A percentile compares a stretch with the other conserved stretches of the same genome.
phyloP scores from a whole-genome alignment of 23 red algal species.

The Gracilaria gracilis region DNA sequence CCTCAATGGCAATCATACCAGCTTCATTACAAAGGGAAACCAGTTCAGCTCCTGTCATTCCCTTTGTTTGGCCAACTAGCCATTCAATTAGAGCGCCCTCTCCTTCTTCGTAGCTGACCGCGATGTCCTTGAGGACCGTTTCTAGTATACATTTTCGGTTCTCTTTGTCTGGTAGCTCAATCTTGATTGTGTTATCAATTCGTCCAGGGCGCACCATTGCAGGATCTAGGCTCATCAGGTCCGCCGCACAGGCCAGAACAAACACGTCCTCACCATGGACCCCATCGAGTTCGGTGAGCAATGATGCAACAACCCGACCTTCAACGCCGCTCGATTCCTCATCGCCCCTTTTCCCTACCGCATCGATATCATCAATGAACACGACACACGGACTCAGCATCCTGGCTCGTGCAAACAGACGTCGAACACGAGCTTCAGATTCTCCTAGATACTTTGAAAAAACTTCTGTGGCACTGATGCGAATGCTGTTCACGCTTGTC shows the following conservation, averaged over 20 bases:
- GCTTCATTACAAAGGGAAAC: slow-evolving; percentile 45
- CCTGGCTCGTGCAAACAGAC: slow-evolving; percentile 83
- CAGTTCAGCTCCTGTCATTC: slow-evolving; percentile 30
- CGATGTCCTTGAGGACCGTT: slow-evolving; percentile 25
- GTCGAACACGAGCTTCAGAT: slow-evolving; percentile 77
- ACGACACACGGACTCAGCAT: slow-evolving; percentile 80
- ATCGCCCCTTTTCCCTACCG: slow-evolving; percentile 51
- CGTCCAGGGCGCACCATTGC: slow-evolving; percentile 70
- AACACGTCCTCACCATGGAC: slow-evolving; percentile 63
- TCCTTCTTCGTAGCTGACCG: neutral
- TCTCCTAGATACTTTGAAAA: slow-evolving; percentile 85
- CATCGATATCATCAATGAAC: slow-evolving; percentile 97
- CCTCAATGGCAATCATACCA: slow-evolving; percentile 47
- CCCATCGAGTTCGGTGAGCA: slow-evolving; percentile 76
- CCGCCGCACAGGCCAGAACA: slow-evolving; percentile 56
- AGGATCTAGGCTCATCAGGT: slow-evolving; percentile 21
- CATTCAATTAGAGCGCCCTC: neutral
- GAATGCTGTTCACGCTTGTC: slow-evolving; percentile 75
- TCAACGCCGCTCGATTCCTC: slow-evolving; percentile 57
- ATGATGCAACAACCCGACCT: slow-evolving; percentile 56
- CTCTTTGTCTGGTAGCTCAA: slow-evolving; percentile 28
- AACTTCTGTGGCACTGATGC: slow-evolving; percentile 70
- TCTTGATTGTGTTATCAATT: slow-evolving; percentile 48
- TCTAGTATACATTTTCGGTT: slow-evolving; percentile 52
- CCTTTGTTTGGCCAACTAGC: slow-evolving; percentile 15